Percentiles rank a stretch among this genome's conserved stretches.
phyloP scores from a whole-genome alignment of 2,329 filamentous ascomycete species.

The Fusarium citri region DNA sequence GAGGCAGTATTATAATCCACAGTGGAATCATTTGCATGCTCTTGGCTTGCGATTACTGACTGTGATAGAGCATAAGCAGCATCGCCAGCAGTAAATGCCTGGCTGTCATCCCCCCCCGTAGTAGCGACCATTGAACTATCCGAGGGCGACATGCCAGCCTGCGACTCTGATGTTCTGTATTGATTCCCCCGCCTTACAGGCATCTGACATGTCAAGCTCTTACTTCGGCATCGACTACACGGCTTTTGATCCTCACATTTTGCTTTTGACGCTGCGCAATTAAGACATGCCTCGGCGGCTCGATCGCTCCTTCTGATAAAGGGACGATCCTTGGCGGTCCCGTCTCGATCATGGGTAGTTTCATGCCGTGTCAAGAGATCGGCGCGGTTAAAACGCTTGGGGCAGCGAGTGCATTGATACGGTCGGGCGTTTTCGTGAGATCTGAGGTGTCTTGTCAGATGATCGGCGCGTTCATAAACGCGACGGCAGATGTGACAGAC shows the following conservation, averaged over 20 bases:
- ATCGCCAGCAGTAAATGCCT: constrained; percentile 32
- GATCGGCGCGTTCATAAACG: constrained; percentile 45
- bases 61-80: constrained; percentile 30
- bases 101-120: constrained; percentile 32
- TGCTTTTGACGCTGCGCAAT: constrained; percentile 45
- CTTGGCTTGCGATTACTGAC: constrained; percentile 24
- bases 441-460: constrained; percentile 44
- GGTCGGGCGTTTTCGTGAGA: constrained; percentile 46
- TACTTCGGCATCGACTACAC: constrained; percentile 44
- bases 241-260: constrained; percentile 47
- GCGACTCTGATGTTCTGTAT: constrained; percentile 44
- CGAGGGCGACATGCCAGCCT: constrained; percentile 40
- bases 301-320: constrained; percentile 44
- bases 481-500: constrained; percentile 46
- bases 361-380: constrained; percentile 45
- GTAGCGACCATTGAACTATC: constrained; percentile 41
- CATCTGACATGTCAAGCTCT: constrained; percentile 45
- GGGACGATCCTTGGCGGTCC: constrained; percentile 42
- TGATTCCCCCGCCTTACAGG: constrained; percentile 42
- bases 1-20: constrained; percentile 33
- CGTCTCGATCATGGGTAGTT: constrained; percentile 46
- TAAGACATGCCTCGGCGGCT: constrained; percentile 45
- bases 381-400: constrained; percentile 45
- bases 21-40: constrained; percentile 22
- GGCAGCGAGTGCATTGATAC: constrained; percentile 46